A percentile compares a stretch with the other conserved stretches of the same genome.
Evolutionary conservation across 208 protist species (phyloP).

Genomic region (Trypanosoma lewisi): DNA sequence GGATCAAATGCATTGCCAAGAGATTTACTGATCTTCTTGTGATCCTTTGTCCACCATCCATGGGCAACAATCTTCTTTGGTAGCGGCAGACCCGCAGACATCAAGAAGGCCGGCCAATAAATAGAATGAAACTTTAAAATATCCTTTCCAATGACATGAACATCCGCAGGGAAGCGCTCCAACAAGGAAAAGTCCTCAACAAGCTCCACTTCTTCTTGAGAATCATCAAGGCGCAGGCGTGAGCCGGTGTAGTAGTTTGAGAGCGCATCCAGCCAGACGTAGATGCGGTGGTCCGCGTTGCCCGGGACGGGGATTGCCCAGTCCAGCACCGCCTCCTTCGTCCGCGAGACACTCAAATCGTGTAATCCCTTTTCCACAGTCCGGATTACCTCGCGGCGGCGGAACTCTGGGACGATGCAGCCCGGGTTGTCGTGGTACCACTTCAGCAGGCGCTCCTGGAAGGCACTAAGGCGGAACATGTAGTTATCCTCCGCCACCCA

Average conservation of each 20-base stretch:
- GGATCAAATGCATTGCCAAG: slow-evolving; percentile 97
- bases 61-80: slow-evolving; percentile 93
- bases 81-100: slow-evolving; percentile 92
- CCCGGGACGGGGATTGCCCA: slow-evolving; percentile 98
- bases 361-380: slow-evolving; percentile 82
- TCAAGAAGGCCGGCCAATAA: slow-evolving; percentile 99
- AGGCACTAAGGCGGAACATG: slow-evolving; percentile 96
- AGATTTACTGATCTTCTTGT: slow-evolving; percentile 97
- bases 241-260: slow-evolving; percentile 98
- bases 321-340: slow-evolving; percentile 68
- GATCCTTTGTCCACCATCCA: slow-evolving; percentile 95
- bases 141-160: slow-evolving; percentile 98
- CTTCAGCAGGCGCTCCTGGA: slow-evolving; percentile 81
- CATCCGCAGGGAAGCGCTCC: slow-evolving; percentile 77
- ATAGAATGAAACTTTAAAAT: slow-evolving; percentile 99
- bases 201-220: slow-evolving; percentile 39
- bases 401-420: slow-evolving; percentile 91
- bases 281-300: slow-evolving; percentile 95
- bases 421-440: slow-evolving; percentile 82
- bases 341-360: slow-evolving; percentile 97
- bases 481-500: slow-evolving; percentile 98
- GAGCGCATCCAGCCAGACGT: slow-evolving; percentile 99
- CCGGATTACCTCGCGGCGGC: slow-evolving; percentile 91
- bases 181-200: slow-evolving; percentile 42
- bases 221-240: slow-evolving; percentile 33